Conservation (phyloP, 2,329 filamentous ascomycete species). For the Geosmithia flava region DNA sequence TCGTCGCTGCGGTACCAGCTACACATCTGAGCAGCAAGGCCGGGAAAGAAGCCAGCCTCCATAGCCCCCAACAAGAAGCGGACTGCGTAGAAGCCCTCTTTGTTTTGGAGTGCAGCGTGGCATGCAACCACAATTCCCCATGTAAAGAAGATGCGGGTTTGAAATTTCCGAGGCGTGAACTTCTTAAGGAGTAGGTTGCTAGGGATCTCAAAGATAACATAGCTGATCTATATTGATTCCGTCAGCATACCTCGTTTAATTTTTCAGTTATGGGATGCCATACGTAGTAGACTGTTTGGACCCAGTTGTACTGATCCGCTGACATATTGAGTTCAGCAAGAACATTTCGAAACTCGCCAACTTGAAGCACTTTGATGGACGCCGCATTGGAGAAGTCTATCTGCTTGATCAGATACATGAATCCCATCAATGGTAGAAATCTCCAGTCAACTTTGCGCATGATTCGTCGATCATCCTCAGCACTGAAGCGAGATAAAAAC, state of each 20-base stretch:
- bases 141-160: conserved; percentile 3
- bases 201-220: conserved; percentile 26
- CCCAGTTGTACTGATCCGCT: neutral
- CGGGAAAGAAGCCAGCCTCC: conserved; percentile 32
- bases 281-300: neutral
- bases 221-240: conserved; percentile 20
- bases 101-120: conserved; percentile 30
- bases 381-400: conserved; percentile 27
- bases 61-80: conserved; percentile 30
- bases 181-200: conserved; percentile 15
- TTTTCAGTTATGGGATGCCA: no score
- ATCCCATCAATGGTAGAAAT: conserved; percentile 22
- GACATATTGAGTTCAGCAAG: neutral
- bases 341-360: conserved; percentile 12
- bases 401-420: conserved; percentile 28
- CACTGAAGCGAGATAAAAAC: conserved; percentile 23
- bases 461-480: conserved; percentile 22
- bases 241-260: no score
- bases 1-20: conserved; percentile 33
- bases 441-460: conserved; percentile 24
- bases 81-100: conserved; percentile 24
- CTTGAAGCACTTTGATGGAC: conserved; percentile 27
- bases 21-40: conserved; percentile 17
- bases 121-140: conserved; percentile 16
- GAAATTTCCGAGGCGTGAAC: neutral